Conservation (phyloP, 73 alveolate species). For the Blepharisma japonicum region DNA sequence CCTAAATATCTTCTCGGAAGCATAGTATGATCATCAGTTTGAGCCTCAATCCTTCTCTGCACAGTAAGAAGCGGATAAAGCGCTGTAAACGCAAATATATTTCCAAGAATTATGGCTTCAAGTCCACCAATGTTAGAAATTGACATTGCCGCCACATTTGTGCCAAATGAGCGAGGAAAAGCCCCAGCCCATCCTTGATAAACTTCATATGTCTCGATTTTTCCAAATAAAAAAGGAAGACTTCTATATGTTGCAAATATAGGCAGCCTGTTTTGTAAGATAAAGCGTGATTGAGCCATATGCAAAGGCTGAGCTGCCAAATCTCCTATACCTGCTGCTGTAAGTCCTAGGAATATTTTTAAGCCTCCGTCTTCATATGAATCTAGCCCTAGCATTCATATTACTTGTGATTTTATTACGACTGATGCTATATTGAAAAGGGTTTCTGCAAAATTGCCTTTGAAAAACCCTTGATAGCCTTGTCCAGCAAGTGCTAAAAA, state of each 20-base stretch:
- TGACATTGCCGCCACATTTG: too few species aligned
- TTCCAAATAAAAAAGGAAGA: too few species aligned
- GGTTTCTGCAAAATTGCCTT: conserved; percentile 17
- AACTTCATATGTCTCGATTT: too few species aligned
- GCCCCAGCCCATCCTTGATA: too few species aligned
- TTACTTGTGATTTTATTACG: background rate
- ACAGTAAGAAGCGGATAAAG: conserved; percentile 31
- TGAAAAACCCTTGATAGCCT: conserved; percentile 32
- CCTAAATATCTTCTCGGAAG: conserved; percentile 12
- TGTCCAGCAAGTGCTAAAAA: conserved; percentile 24
- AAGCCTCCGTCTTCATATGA: background rate
- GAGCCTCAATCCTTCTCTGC: conserved; percentile 24
- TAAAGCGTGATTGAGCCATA: conserved; percentile 14
- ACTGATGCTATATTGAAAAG: background rate
- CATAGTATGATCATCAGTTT: conserved; percentile 15
- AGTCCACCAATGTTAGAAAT: too few species aligned
- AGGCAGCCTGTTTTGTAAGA: conserved; percentile 25
- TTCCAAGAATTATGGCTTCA: background rate
- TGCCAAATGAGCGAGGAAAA: too few species aligned
- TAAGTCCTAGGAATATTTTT: background rate
- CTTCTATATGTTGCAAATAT: background rate
- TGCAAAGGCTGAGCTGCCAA: conserved; percentile 15
- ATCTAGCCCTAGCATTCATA: background rate
- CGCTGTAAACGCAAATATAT: background rate
- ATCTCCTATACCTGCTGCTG: background rate